Conservation (phyloP, 2,329 filamentous ascomycete genomes). For the Chaetomiaceae sp. region DNA sequence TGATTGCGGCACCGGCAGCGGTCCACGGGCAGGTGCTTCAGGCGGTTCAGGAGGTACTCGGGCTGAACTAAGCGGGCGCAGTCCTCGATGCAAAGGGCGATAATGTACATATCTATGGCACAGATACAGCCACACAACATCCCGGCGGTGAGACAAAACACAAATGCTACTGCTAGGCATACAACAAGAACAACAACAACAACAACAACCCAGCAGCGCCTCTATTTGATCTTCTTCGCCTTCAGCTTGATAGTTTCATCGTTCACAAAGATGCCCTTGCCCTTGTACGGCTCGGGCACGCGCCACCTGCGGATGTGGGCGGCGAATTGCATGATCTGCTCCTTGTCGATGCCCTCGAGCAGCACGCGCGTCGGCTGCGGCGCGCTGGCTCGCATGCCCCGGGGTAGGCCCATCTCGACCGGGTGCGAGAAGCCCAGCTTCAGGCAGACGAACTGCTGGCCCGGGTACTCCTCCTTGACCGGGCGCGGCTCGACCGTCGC, state of each 20-base stretch:
- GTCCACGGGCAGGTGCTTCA: constrained; percentile 71
- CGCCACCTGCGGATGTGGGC: constrained; percentile 85
- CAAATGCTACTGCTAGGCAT: constrained; percentile 16
- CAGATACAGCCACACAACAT: constrained; percentile 11
- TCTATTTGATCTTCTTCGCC: constrained; percentile 92
- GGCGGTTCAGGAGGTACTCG: constrained; percentile 75
- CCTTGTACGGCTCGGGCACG: constrained; percentile 94
- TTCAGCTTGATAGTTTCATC: constrained; percentile 97
- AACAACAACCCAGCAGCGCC: constrained; percentile 3
- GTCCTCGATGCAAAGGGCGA: background rate
- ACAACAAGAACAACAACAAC: constrained; percentile 14
- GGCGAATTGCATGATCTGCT: constrained; percentile 84
- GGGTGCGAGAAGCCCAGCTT: constrained; percentile 97
- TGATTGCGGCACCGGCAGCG: constrained; percentile 75
- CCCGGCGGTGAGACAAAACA: background rate
- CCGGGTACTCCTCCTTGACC: constrained; percentile 66
- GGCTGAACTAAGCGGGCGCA: constrained; percentile 32
- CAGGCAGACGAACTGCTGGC: constrained; percentile 82
- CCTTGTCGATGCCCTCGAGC: constrained; percentile 79
- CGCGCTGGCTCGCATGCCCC: constrained; percentile 76
- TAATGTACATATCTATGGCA: constrained; percentile 25
- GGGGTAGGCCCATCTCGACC: constrained; percentile 79
- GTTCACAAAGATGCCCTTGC: constrained; percentile 97
- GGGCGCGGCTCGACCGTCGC: constrained; percentile 76
- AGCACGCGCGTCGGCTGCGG: constrained; percentile 88